phyloP scores from a whole-genome alignment of 2,329 filamentous ascomycete genomes.

The Colletotrichum falcatum region DNA sequence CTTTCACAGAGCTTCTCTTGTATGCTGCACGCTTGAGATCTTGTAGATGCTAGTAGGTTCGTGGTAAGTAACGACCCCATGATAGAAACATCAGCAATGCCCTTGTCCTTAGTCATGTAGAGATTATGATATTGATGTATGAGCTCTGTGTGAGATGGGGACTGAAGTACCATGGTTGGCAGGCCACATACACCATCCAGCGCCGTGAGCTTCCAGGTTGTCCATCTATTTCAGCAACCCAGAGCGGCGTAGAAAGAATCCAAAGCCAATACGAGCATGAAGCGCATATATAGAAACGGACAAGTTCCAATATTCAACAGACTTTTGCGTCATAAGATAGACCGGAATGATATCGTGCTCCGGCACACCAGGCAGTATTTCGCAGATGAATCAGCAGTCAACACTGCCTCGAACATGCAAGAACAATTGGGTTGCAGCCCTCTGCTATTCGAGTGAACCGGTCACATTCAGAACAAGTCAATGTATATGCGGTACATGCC shows the following conservation, averaged over 20 bases:
- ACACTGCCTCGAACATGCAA: not conserved
- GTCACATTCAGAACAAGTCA: not conserved
- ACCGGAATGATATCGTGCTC: not conserved
- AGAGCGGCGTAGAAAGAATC: not conserved
- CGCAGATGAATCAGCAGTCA: not conserved
- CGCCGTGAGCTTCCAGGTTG: not conserved
- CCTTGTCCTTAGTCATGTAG: not conserved
- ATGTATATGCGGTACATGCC: not conserved
- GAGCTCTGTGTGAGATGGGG: not conserved
- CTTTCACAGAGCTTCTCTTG: not conserved
- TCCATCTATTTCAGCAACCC: not conserved
- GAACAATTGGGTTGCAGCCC: not conserved
- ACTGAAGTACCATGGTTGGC: not conserved
- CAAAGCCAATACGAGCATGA: not conserved
- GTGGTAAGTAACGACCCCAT: not conserved
- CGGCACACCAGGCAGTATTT: not conserved
- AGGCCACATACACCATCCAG: not conserved
- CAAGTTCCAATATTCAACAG: not conserved
- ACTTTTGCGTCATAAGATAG: not conserved
- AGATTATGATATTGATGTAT: not conserved
- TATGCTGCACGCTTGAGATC: too few relatives aligned
- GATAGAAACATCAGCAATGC: not conserved
- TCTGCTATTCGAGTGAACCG: not conserved
- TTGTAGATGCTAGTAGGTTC: not conserved
- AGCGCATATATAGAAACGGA: not conserved